phyloP scores from a whole-genome alignment of 768 basidiomycete species.

The Agaricus subrufescens region DNA sequence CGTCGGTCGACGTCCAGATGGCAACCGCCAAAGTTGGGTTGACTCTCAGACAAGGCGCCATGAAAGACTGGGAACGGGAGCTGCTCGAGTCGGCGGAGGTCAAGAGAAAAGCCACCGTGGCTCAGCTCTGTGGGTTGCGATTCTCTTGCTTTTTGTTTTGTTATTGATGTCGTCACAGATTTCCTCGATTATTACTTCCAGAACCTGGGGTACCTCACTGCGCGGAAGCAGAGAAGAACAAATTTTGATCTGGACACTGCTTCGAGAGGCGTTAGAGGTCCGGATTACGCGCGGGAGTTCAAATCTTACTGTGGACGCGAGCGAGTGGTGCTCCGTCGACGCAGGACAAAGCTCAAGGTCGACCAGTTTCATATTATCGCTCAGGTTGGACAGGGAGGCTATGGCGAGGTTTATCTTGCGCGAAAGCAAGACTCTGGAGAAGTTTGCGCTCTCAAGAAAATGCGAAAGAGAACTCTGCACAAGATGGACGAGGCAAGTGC shows the following conservation, averaged over 20 bases:
- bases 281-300: constrained; percentile 74
- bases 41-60: constrained; percentile 52
- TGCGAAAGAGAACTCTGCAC: constrained; percentile 88
- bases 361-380: constrained; percentile 98
- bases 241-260: constrained; percentile 82
- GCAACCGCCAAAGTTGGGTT: constrained; percentile 52
- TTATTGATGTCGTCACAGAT: constrained; percentile 40
- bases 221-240: constrained; percentile 79
- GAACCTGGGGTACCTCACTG: constrained; percentile 80
- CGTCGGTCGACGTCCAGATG: constrained; percentile 58
- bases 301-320: constrained; percentile 93
- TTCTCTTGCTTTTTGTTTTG: neutral
- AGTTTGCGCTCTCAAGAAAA: constrained; percentile 96
- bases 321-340: constrained; percentile 84
- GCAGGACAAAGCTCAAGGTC: constrained; percentile 88
- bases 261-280: constrained; percentile 50
- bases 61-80: constrained; percentile 82
- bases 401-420: constrained; percentile 96
- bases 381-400: constrained; percentile 98
- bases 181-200: constrained; percentile 99
- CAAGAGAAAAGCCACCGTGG: constrained; percentile 92
- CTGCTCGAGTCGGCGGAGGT: constrained; percentile 83
- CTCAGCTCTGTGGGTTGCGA: constrained; percentile 77
- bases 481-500: constrained; percentile 93
- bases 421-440: constrained; percentile 94